Conservation (phyloP, 495 filamentous ascomycete species). For the Stereocaulon alpinum region DNA sequence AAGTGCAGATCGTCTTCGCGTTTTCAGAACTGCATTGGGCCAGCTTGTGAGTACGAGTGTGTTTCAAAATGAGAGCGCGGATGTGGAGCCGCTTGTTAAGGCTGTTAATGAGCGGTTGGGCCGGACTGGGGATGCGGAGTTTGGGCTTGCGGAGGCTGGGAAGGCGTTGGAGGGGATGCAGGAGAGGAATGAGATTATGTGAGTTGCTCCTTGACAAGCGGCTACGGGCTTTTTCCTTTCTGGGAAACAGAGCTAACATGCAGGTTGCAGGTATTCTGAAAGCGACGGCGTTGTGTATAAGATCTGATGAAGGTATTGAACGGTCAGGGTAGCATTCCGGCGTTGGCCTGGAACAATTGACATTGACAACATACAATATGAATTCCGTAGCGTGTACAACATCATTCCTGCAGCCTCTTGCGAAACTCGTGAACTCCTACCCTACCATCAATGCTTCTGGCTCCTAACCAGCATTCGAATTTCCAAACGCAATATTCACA, state of each 20-base stretch:
- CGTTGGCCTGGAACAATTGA: too few relatives aligned
- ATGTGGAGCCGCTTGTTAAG: constrained; percentile 61
- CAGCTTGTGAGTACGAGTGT: constrained; percentile 65
- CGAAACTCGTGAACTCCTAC: too few relatives aligned
- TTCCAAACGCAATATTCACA: too few relatives aligned
- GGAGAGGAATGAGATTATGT: constrained; percentile 85
- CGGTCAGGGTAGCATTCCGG: too few relatives aligned
- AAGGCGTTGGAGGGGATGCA: constrained; percentile 70
- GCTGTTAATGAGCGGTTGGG: constrained; percentile 65
- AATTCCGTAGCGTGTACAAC: too few relatives aligned
- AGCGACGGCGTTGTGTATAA: constrained; percentile 38
- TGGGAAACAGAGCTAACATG: neutral
- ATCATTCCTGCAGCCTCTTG: too few relatives aligned
- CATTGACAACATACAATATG: too few relatives aligned
- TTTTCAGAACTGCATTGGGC: constrained; percentile 73
- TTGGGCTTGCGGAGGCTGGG: constrained; percentile 62
- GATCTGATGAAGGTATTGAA: constrained; percentile 6
- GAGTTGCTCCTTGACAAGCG: constrained; percentile 34
- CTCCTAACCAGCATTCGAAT: too few relatives aligned
- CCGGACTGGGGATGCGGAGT: constrained; percentile 36
- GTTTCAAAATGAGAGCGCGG: constrained; percentile 65
- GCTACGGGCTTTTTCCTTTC: neutral
- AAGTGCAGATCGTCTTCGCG: constrained; percentile 49
- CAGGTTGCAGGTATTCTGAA: constrained; percentile 38
- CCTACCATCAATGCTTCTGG: too few relatives aligned